These are phyloP conservation scores for Antitrichia curtipendula DNA, from an alignment of 225 moss, liverwort and hornwort species.

Conservation along the genomic window DNA sequence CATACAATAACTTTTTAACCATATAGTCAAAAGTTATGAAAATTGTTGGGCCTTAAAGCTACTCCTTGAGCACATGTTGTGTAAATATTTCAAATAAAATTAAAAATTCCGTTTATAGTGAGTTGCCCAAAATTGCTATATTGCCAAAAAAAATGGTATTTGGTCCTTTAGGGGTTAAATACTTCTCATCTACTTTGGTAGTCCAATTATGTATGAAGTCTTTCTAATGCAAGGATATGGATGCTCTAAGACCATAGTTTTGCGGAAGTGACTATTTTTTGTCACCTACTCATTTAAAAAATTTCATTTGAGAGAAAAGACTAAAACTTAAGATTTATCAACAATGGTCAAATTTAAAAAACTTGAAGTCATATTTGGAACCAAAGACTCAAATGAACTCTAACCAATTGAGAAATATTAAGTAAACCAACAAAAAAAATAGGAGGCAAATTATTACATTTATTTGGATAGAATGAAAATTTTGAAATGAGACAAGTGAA, in stretches of 20 bases:
- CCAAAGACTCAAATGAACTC: background rate
- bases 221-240: background rate
- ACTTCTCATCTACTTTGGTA: background rate
- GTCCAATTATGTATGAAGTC: background rate
- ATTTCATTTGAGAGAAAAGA: background rate
- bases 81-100: too few species aligned
- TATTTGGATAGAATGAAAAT: background rate
- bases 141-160: too few species aligned
- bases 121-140: too few species aligned
- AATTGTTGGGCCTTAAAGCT: too few species aligned
- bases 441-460: background rate
- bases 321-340: too few species aligned
- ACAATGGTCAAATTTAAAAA: background rate
- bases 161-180: too few species aligned
- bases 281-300: background rate
- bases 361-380: background rate
- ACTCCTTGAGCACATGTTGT: too few species aligned
- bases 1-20: too few species aligned
- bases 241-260: background rate
- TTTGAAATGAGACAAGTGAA: too few species aligned
- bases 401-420: background rate
- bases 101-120: too few species aligned
- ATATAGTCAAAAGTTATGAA: too few species aligned
- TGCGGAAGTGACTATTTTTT: background rate
- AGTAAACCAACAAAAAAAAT: background rate